A percentile compares a stretch with the other conserved stretches of the same genome.
Conservation (phyloP, 129 eudicot genomes). For the Flaveria linearis region DNA sequence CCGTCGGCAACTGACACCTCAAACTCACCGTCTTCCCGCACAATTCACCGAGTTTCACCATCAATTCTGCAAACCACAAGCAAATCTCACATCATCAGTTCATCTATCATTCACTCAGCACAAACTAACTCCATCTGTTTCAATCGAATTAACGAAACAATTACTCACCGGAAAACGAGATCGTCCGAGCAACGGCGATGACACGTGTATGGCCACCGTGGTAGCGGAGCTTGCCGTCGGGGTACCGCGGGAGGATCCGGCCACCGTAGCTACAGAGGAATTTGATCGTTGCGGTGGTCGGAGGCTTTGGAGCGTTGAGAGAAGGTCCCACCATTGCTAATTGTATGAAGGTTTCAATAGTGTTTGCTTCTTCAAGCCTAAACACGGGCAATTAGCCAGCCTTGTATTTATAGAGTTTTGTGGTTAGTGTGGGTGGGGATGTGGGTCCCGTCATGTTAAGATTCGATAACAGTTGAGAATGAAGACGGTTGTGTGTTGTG, state of each 20-base stretch:
- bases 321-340: slow-evolving; percentile 54
- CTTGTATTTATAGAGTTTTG: slow-evolving; percentile 52
- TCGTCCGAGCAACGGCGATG: slow-evolving; percentile 73
- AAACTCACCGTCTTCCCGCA: slow-evolving; percentile 70
- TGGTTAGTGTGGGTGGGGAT: background rate
- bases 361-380: slow-evolving; percentile 66
- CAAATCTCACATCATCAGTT: background rate
- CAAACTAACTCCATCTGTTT: background rate
- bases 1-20: slow-evolving; percentile 80
- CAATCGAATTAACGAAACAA: background rate
- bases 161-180: slow-evolving; percentile 65
- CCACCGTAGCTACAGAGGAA: slow-evolving; percentile 93
- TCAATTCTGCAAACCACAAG: slow-evolving; percentile 47
- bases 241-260: slow-evolving; percentile 78
- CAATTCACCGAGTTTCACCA: slow-evolving; percentile 68
- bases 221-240: slow-evolving; percentile 95
- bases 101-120: background rate
- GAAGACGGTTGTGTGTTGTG: background rate
- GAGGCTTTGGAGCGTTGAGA: slow-evolving; percentile 42
- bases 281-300: slow-evolving; percentile 47
- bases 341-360: slow-evolving; percentile 20
- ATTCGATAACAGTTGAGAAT: background rate
- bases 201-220: slow-evolving; percentile 95
- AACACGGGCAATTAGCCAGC: slow-evolving; percentile 30
- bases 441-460: slow-evolving; percentile 4